Evolutionary conservation across 2,329 filamentous ascomycete genomes (phyloP).

Genomic region (Lachnellula suecica): DNA sequence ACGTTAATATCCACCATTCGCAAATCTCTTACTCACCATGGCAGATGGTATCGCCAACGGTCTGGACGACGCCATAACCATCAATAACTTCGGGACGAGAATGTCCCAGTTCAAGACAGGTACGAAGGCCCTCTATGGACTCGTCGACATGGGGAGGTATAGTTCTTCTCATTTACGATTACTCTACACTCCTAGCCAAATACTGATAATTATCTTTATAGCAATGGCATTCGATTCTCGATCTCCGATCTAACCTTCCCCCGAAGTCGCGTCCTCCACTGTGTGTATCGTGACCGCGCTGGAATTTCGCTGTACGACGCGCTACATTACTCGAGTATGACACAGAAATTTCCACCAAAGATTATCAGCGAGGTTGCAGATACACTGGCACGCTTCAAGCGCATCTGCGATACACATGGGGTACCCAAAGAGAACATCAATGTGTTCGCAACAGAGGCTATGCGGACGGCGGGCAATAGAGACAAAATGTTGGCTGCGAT

Average conservation of each 20-base stretch:
- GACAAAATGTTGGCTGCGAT: constrained; percentile 67
- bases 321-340: constrained; percentile 50
- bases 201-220: constrained; percentile 33
- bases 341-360: constrained; percentile 43
- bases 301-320: constrained; percentile 88
- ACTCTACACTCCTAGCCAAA: background rate
- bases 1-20: background rate
- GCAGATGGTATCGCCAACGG: constrained; percentile 15
- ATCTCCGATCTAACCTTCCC: constrained; percentile 78
- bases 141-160: constrained; percentile 38
- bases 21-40: background rate
- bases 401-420: constrained; percentile 66
- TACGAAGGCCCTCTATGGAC: constrained; percentile 28
- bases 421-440: constrained; percentile 66
- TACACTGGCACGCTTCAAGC: constrained; percentile 68
- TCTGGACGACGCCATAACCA: constrained; percentile 27
- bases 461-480: constrained; percentile 76
- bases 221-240: constrained; percentile 92
- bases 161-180: too few relatives aligned
- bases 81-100: constrained; percentile 29
- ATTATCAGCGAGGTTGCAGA: constrained; percentile 67
- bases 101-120: constrained; percentile 25
- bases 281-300: constrained; percentile 75
- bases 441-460: constrained; percentile 86
- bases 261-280: constrained; percentile 69